Conservation (phyloP, 2,329 filamentous ascomycete genomes). For the Phaeosphaeriaceae sp. region DNA sequence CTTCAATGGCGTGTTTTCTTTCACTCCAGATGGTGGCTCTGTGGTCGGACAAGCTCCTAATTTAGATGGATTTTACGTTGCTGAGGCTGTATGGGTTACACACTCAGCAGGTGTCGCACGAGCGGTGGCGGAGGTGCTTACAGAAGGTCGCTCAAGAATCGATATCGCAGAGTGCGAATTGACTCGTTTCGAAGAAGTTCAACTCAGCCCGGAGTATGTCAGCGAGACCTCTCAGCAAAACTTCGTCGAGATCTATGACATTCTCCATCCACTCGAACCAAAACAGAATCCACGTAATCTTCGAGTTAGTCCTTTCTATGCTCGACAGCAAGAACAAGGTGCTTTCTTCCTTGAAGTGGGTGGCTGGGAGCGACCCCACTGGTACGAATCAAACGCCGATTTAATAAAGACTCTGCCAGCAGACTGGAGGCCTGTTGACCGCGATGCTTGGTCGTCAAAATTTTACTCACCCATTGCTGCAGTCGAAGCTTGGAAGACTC, state of each 20-base stretch:
- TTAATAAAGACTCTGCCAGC: constrained; percentile 60
- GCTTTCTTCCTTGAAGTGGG: constrained; percentile 65
- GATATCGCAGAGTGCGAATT: constrained; percentile 67
- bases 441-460: constrained; percentile 64
- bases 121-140: constrained; percentile 65
- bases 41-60: constrained; percentile 64
- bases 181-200: constrained; percentile 66
- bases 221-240: constrained; percentile 65
- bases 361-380: constrained; percentile 69
- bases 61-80: constrained; percentile 67
- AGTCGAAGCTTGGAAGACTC: constrained; percentile 69
- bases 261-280: constrained; percentile 66
- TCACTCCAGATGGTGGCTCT: constrained; percentile 68
- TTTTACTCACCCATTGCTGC: constrained; percentile 66
- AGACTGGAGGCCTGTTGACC: constrained; percentile 61
- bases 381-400: constrained; percentile 64
- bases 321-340: constrained; percentile 61
- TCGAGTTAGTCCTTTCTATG: constrained; percentile 64
- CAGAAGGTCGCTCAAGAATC: constrained; percentile 60
- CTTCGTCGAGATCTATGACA: constrained; percentile 70
- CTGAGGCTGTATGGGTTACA: constrained; percentile 71
- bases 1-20: constrained; percentile 71
- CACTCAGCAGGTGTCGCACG: constrained; percentile 69
- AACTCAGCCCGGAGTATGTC: constrained; percentile 63
- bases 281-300: constrained; percentile 64